phyloP scores from a whole-genome alignment of 371 early-diverging fungal species.

The Rhizopus delemar region DNA sequence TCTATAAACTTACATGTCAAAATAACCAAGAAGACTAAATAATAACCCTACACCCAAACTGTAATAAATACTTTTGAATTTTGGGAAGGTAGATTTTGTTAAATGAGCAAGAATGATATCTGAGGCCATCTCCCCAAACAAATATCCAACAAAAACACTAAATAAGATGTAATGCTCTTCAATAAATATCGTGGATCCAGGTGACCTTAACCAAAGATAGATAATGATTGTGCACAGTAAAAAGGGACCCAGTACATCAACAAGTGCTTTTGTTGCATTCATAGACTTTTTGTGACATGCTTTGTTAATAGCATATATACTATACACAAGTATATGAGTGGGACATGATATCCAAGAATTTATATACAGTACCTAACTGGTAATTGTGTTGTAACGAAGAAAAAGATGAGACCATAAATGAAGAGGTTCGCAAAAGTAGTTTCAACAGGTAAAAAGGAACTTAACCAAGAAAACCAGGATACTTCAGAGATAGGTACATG shows the following conservation, averaged over 20 bases:
- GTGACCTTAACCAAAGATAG: constrained; percentile 70
- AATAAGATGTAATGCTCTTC: constrained; percentile 73
- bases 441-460: constrained; percentile 20
- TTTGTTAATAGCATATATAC: constrained; percentile 32
- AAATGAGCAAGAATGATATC: constrained; percentile 89
- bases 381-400: constrained; percentile 41
- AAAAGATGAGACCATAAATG: constrained; percentile 36
- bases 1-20: constrained; percentile 31
- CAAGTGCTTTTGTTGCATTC: constrained; percentile 16
- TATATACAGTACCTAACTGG: constrained; percentile 40
- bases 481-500: constrained; percentile 35
- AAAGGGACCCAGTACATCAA: constrained; percentile 51
- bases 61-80: constrained; percentile 38
- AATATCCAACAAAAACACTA: constrained; percentile 69
- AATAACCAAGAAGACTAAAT: constrained; percentile 12
- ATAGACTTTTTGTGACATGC: constrained; percentile 33
- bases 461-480: constrained; percentile 22
- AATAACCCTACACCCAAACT: neutral
- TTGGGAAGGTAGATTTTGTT: constrained; percentile 79
- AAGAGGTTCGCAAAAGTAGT: constrained; percentile 42
- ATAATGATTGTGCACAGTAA: constrained; percentile 53
- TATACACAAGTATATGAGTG: neutral
- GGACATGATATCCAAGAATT: no score
- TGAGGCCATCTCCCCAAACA: constrained; percentile 88
- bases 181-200: constrained; percentile 58